Evolutionary conservation across 805 yeast genomes (phyloP).

Genomic region (Metschnikowia baotianmanensis): DNA sequence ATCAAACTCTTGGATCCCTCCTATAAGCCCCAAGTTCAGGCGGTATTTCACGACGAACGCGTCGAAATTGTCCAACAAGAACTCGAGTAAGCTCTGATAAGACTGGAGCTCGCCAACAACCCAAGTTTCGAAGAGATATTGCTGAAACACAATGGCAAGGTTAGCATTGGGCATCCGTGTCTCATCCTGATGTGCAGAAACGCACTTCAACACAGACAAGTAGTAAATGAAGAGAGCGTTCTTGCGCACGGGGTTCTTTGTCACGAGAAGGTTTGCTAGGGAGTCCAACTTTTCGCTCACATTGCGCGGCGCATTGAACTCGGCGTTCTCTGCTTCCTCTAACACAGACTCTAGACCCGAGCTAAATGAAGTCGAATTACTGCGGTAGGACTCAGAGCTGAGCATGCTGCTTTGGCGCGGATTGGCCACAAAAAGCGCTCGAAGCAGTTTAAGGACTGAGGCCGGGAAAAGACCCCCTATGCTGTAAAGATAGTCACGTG

Average conservation of each 20-base stretch:
- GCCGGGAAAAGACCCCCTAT: constrained; percentile 15
- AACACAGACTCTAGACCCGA: constrained; percentile 12
- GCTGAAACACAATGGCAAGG: constrained; percentile 32
- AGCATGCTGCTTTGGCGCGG: constrained; percentile 6
- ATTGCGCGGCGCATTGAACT: constrained; percentile 7
- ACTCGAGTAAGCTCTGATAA: constrained; percentile 14
- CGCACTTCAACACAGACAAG: constrained; percentile 15
- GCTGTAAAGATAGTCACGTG: constrained; percentile 18
- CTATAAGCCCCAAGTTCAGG: constrained; percentile 8
- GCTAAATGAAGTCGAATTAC: constrained; percentile 11
- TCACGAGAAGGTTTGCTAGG: constrained; percentile 14
- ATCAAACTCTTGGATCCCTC: constrained; percentile 12
- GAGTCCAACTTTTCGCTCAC: constrained; percentile 10
- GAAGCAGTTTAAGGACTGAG: constrained; percentile 8
- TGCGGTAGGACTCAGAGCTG: constrained; percentile 11
- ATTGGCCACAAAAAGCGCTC: constrained; percentile 5
- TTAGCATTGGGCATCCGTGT: constrained; percentile 32
- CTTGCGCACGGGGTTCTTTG: constrained; percentile 16
- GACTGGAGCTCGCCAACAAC: constrained; percentile 13
- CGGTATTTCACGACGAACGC: constrained; percentile 12
- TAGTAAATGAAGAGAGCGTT: constrained; percentile 22
- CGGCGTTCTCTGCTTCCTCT: constrained; percentile 8
- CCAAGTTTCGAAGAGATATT: constrained; percentile 25
- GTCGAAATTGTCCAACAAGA: constrained; percentile 20
- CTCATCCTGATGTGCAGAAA: constrained; percentile 17